Conservation (phyloP, 2,329 filamentous ascomycete species). For the Exophiala aquamarina region DNA sequence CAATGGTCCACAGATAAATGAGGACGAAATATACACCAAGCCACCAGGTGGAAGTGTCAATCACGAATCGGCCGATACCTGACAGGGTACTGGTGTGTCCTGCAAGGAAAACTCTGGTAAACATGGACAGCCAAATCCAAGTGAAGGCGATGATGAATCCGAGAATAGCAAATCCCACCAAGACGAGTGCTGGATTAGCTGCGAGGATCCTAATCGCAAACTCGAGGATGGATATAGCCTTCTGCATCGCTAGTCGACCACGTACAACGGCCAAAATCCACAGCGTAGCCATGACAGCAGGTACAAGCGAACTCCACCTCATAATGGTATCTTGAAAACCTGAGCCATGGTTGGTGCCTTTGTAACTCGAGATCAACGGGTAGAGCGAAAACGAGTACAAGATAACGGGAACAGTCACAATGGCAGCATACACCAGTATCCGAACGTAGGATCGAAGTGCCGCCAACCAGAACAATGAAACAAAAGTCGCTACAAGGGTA, state of each 20-base stretch:
- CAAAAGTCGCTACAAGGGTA: slow-evolving; percentile 82
- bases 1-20: slow-evolving; percentile 93
- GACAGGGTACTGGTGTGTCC: slow-evolving; percentile 66
- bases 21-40: slow-evolving; percentile 88
- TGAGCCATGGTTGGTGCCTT: slow-evolving; percentile 70
- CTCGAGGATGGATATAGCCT: slow-evolving; percentile 84
- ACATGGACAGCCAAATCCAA: slow-evolving; percentile 96
- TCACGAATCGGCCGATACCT: slow-evolving; percentile 66
- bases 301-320: slow-evolving; percentile 81
- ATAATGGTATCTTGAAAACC: slow-evolving; percentile 85
- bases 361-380: slow-evolving; percentile 85
- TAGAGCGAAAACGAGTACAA: slow-evolving; percentile 89
- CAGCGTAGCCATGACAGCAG: slow-evolving; percentile 68
- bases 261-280: slow-evolving; percentile 85
- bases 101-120: slow-evolving; percentile 91
- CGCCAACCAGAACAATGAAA: slow-evolving; percentile 88
- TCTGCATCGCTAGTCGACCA: slow-evolving; percentile 75
- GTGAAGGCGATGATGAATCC: slow-evolving; percentile 80
- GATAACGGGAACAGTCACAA: slow-evolving; percentile 82
- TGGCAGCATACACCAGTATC: slow-evolving; percentile 74
- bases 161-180: slow-evolving; percentile 79
- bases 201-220: slow-evolving; percentile 86
- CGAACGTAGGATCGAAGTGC: slow-evolving; percentile 84
- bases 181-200: slow-evolving; percentile 77
- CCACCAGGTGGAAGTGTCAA: slow-evolving; percentile 91